These are phyloP conservation scores for Hebeloma cylindrosporum DNA, from an alignment of 768 basidiomycete species.

Conservation along the genomic window DNA sequence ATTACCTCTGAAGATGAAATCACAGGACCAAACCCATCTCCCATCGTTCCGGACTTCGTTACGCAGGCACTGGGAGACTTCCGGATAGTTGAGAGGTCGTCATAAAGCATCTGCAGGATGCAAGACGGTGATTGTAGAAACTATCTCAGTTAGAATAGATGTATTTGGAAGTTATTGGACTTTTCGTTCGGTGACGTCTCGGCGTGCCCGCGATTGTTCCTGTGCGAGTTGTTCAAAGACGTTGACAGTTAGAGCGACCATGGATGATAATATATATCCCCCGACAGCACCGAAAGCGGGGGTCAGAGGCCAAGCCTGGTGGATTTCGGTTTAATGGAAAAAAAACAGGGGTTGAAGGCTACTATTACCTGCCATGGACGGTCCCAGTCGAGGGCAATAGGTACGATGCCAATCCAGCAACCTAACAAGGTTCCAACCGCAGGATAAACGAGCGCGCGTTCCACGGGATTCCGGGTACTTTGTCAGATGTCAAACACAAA, in stretches of 20 bases:
- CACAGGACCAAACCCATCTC: constrained; percentile 65
- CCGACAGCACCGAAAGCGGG: constrained; percentile 69
- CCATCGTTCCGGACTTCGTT: constrained; percentile 79
- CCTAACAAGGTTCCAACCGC: constrained; percentile 70
- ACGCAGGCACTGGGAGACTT: constrained; percentile 83
- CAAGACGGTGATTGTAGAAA: not conserved
- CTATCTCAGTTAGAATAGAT: constrained; percentile 16
- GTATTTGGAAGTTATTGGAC: constrained; percentile 12
- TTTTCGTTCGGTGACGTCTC: constrained; percentile 16
- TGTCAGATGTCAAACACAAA: constrained; percentile 7
- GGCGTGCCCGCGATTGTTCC: constrained; percentile 29
- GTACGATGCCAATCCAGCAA: constrained; percentile 78
- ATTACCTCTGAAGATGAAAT: constrained; percentile 77
- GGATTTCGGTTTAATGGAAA: constrained; percentile 10
- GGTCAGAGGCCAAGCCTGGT: constrained; percentile 80
- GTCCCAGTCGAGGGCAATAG: constrained; percentile 95
- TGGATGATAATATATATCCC: constrained; percentile 64
- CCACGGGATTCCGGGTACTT: constrained; percentile 63
- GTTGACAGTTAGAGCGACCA: constrained; percentile 52
- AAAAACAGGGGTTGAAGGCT: constrained; percentile 1
- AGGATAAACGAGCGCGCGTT: constrained; percentile 80
- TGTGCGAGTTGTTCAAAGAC: constrained; percentile 37
- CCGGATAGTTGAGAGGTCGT: constrained; percentile 33
- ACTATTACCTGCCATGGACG: constrained; percentile 93
- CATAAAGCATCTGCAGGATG: constrained; percentile 13